Evolutionary conservation across 345 rosid genomes (phyloP).

Genomic region (Salix purpurea): DNA sequence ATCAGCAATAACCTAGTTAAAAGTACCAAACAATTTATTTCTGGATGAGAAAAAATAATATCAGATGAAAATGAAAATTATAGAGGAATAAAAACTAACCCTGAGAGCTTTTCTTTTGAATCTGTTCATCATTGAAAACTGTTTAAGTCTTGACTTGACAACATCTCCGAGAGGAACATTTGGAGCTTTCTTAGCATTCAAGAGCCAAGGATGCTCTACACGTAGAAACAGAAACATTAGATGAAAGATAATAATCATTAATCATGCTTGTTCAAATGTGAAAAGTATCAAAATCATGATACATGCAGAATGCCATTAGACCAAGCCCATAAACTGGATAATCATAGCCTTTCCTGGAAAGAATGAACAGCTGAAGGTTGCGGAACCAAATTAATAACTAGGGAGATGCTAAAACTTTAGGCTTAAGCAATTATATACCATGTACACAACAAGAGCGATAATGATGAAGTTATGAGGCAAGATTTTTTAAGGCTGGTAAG

Average conservation of each 20-base stretch:
- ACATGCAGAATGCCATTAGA: not conserved
- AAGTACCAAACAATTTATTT: conserved; percentile 4
- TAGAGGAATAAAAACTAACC: conserved; percentile 45
- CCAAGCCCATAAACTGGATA: not conserved
- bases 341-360: not conserved
- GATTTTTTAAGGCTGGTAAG: not conserved
- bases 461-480: not conserved
- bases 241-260: conserved; percentile 4
- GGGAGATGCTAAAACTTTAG: not conserved
- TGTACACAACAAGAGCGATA: not conserved
- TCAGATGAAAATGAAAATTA: conserved; percentile 1
- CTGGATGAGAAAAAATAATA: not conserved
- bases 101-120: conserved; percentile 98
- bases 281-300: not conserved
- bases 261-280: not conserved
- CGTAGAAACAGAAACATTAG: conserved; percentile 16
- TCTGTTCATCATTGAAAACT: conserved; percentile 99
- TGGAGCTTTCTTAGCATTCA: conserved; percentile 95
- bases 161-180: conserved; percentile 98
- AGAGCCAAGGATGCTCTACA: conserved; percentile 98
- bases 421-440: not conserved
- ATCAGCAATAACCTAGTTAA: conserved; percentile 81
- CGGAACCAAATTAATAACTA: not conserved
- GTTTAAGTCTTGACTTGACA: conserved; percentile 93
- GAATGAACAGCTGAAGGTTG: not conserved